A percentile compares a stretch with the other conserved stretches of the same genome.
Conservation (phyloP, 169 alveolate genomes). For the Eimeria necatrix region DNA sequence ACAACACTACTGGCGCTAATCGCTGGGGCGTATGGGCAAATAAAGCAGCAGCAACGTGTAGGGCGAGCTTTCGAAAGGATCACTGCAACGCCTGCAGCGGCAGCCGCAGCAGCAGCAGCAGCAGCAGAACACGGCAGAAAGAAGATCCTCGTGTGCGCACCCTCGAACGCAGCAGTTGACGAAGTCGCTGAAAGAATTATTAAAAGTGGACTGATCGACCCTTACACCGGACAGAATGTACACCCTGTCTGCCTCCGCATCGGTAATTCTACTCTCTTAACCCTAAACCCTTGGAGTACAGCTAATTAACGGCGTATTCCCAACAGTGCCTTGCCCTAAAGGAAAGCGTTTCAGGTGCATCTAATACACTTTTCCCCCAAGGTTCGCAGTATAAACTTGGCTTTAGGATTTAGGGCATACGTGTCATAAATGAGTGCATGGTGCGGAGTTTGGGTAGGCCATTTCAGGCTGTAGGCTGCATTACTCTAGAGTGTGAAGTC, state of each 20-base stretch:
- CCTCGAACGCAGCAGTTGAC: constrained; percentile 98
- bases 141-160: constrained; percentile 96
- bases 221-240: not conserved
- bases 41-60: not conserved
- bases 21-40: constrained; percentile 88
- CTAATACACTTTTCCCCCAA: no score
- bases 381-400: no score
- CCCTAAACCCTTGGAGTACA: not conserved
- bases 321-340: no score
- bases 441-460: no score
- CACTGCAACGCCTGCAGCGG: not conserved
- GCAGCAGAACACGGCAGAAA: not conserved
- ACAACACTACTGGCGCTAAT: constrained; percentile 96
- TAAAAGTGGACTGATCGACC: constrained; percentile 2
- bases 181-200: constrained; percentile 94
- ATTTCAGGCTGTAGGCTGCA: no score
- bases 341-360: no score
- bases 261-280: not conserved
- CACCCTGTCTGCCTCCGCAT: constrained; percentile 59
- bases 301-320: no score
- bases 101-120: not conserved
- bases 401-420: no score
- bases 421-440: no score
- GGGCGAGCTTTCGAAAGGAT: not conserved
- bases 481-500: no score